Base-by-base conservation (phyloP, 2,329 filamentous ascomycete genomes). In the Pyrenophora tritici-repentis region DNA sequence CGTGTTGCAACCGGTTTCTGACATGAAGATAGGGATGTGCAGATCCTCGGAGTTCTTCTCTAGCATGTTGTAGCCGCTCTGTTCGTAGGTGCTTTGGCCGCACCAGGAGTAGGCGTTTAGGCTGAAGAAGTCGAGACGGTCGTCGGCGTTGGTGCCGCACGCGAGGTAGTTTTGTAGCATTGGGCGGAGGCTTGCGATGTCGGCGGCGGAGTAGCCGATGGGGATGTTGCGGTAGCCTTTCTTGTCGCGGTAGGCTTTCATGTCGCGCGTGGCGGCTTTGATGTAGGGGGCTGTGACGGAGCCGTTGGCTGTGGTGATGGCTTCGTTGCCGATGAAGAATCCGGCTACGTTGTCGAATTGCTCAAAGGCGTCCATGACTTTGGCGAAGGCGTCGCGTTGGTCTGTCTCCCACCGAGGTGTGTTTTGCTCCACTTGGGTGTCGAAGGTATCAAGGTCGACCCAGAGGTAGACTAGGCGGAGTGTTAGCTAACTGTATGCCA, bases 131-230 rank as follows among this genome's bases (percentile, higher is more conserved):
- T 96, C 91, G 60, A 94, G 74, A 32, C 83, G 83, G 61, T 92
- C 87, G 10, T 63, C 65, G 7, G 79, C 59, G 66, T 94, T 86
- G 58, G 79, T 79, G 55, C 88, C 88, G 72, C 91, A 96, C 10
- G 89, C 89, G 36, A 96, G 79, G 72, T 94, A 96, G 66, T 87
- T 82, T 64, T 86, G 84, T 39, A 86, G 75, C 78, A 85, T 86
- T 22, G 84, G 84, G 12, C 84, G 82, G 12, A 86, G 77, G 51
- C 86, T 81, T 3, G 88, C 82, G 65, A 95, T 93, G 71, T 95
- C 91, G 32, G 91, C 90, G 9, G 90, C 90, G 7, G 89, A 91
- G 76, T 96, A 96, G 47, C 91, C 91, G 50, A 95, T 81, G 9
- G 90, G 91, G 58, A 96, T 90, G 35, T 86, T 79, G 61, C 91